Evolutionary conservation across 345 rosid genomes (phyloP).

Genomic region (Erysimum cheiranthoides): DNA sequence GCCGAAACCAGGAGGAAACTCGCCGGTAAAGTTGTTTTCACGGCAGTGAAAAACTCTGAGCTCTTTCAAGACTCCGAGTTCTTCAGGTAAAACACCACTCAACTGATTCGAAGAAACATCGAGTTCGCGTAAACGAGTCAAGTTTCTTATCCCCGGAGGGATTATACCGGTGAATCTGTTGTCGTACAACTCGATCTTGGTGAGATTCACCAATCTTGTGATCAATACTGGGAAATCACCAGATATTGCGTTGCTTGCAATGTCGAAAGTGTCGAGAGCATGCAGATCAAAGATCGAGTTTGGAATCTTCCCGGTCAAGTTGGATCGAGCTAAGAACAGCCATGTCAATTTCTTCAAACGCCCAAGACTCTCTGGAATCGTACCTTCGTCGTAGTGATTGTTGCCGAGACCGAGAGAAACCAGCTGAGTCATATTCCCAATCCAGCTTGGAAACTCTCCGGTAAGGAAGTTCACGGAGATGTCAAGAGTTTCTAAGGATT

Average conservation of each 20-base stretch:
- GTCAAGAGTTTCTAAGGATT: slow-evolving; percentile 58
- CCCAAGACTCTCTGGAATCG: slow-evolving; percentile 65
- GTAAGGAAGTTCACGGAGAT: slow-evolving; percentile 57
- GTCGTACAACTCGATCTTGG: slow-evolving; percentile 62
- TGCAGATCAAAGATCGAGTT: slow-evolving; percentile 58
- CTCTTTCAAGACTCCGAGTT: slow-evolving; percentile 56
- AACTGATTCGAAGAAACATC: slow-evolving; percentile 71
- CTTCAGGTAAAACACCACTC: slow-evolving; percentile 62
- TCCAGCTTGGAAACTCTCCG: slow-evolving; percentile 72
- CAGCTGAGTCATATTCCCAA: slow-evolving; percentile 62
- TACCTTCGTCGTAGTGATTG: slow-evolving; percentile 58
- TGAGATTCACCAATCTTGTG: slow-evolving; percentile 57
- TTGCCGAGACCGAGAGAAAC: slow-evolving; percentile 53
- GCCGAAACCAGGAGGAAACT: slow-evolving; percentile 73
- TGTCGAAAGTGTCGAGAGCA: slow-evolving; percentile 59
- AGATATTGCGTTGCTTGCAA: slow-evolving; percentile 59
- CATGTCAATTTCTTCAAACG: slow-evolving; percentile 69
- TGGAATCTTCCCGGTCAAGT: slow-evolving; percentile 66
- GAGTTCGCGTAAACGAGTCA: slow-evolving; percentile 58
- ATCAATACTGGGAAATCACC: slow-evolving; percentile 65
- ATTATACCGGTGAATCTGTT: slow-evolving; percentile 71
- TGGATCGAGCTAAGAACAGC: slow-evolving; percentile 53
- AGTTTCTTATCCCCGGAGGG: slow-evolving; percentile 62
- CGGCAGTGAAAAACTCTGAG: slow-evolving; percentile 63
- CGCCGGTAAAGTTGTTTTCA: slow-evolving; percentile 66